Percentiles rank a stretch among this genome's conserved stretches.
Conservation (phyloP, 345 rosid genomes). For the Noccaea bulbosa region DNA sequence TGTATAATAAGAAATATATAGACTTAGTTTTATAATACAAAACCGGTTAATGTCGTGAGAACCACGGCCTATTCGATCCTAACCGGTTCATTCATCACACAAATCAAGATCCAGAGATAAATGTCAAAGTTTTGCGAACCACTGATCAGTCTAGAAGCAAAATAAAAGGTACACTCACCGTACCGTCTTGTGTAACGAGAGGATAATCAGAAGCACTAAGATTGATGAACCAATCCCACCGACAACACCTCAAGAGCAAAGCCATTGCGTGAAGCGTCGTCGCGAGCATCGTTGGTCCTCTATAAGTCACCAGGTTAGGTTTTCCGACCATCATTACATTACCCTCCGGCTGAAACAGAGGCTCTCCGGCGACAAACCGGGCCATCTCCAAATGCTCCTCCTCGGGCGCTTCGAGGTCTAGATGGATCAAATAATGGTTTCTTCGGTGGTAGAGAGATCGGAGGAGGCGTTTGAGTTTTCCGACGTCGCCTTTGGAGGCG, state of each 20-base stretch:
- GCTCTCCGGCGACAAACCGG: conserved; percentile 58
- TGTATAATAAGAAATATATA: neutral
- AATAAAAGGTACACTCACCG: conserved; percentile 66
- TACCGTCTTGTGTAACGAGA: conserved; percentile 93
- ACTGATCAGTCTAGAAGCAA: conserved; percentile 5
- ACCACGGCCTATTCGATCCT: neutral
- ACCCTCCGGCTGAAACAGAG: conserved; percentile 56
- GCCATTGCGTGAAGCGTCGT: conserved; percentile 90
- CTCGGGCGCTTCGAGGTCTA: conserved; percentile 65
- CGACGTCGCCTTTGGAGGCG: conserved; percentile 74
- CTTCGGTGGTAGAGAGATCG: conserved; percentile 79
- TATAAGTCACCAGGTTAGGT: conserved; percentile 80
- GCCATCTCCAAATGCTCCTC: conserved; percentile 64
- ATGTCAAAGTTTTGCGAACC: neutral
- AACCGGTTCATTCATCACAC: conserved; percentile 19
- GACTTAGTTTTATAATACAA: neutral
- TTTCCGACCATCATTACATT: conserved; percentile 85
- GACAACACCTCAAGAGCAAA: conserved; percentile 67
- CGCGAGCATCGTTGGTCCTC: conserved; percentile 93
- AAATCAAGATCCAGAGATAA: conserved; percentile 27
- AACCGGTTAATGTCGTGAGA: neutral
- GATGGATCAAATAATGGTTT: conserved; percentile 77
- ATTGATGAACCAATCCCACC: conserved; percentile 97
- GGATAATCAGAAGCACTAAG: conserved; percentile 99
- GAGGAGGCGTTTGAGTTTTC: conserved; percentile 61